Base-by-base conservation (phyloP, 176 grass and related monocot genomes). In the Oryza rufipogon region DNA sequence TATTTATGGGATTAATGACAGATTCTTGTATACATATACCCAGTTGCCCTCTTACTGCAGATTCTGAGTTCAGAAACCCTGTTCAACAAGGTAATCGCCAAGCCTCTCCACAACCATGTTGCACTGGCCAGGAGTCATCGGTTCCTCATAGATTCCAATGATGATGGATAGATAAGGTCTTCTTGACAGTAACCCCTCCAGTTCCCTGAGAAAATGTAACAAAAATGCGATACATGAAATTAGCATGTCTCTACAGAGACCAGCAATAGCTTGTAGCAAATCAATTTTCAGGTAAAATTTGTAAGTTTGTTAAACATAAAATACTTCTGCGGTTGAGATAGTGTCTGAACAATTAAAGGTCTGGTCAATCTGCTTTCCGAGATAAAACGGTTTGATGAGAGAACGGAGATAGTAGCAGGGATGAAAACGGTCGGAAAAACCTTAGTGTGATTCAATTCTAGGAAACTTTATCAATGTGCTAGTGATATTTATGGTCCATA, bases 31-130 rank as follows among this genome's bases (percentile, higher is more conserved):
- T 34, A 28, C 30, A 67, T 78, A 83, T 73, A 47, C 75, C 71
- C 30, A 20, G 19, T 78, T 49, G 79, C 34, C 26, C 11, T 56
- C 26, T 70, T 33, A 47, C 17, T 68, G 51, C 23, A 67, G 20
- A 71, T 70, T 76, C 68, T n/a, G 25, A n/a, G 22, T 67, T 88
- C 45, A 91, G 60, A 81, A 85, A 56, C 77, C 56, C 85, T 88
- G 66, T 7, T 91, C 81, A 73, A 88, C 8, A 68, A 91, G 89
- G 46, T 88, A 88, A 45, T 91, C 89, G n/a, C 77, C 81, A 46
- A 91, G 77, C 81, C 66, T 88, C 85, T 91, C 71, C 44, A 88
- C 89, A 52, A 85, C 77, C 72, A 91, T 78, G 73, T 88, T 88
- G 82, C 82, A 91, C n/a, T 78, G 78, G 16, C 77, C 85, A 73